Evolutionary conservation across 768 basidiomycete species (phyloP).

Genomic region (Hygrophorus russula): DNA sequence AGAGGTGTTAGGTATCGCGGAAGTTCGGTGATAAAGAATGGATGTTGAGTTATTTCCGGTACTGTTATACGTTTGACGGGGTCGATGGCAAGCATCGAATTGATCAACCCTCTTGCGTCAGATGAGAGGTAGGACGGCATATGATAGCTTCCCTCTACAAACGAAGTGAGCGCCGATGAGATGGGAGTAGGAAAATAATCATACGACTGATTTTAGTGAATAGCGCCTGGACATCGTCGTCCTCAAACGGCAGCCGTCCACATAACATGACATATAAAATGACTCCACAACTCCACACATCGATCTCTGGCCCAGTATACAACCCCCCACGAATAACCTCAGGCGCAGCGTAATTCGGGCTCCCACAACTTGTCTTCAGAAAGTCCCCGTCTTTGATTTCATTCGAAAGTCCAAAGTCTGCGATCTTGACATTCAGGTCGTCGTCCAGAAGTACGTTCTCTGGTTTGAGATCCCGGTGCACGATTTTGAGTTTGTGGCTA

Average conservation of each 20-base stretch:
- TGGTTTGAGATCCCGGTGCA: slow-evolving; percentile 96
- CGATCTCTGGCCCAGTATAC: slow-evolving; percentile 96
- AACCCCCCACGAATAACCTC: slow-evolving; percentile 94
- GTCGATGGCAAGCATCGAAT: slow-evolving; percentile 86
- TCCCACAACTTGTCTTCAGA: slow-evolving; percentile 93
- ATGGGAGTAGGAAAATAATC: slow-evolving; percentile 14
- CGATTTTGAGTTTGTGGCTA: slow-evolving; percentile 92
- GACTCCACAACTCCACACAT: slow-evolving; percentile 98
- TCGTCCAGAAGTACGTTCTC: slow-evolving; percentile 89
- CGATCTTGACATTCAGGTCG: slow-evolving; percentile 88
- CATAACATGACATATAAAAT: slow-evolving; percentile 98
- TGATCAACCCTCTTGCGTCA: slow-evolving; percentile 72
- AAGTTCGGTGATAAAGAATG: slow-evolving; percentile 83
- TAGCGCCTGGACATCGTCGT: slow-evolving; percentile 85
- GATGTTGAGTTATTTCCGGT: slow-evolving; percentile 80
- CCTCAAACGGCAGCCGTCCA: slow-evolving; percentile 92
- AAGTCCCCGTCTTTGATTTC: slow-evolving; percentile 96
- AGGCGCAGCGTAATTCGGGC: slow-evolving; percentile 97
- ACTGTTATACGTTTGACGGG: slow-evolving; percentile 93
- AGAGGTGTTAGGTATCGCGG: slow-evolving; percentile 80
- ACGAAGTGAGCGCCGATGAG: slow-evolving; percentile 6
- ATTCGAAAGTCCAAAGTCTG: slow-evolving; percentile 96
- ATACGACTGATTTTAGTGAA: slow-evolving; percentile 91
- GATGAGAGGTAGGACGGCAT: slow-evolving; percentile 71
- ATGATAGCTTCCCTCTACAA: slow-evolving; percentile 73